Conservation (phyloP, 345 rosid species). For the Lepidium sativum region DNA sequence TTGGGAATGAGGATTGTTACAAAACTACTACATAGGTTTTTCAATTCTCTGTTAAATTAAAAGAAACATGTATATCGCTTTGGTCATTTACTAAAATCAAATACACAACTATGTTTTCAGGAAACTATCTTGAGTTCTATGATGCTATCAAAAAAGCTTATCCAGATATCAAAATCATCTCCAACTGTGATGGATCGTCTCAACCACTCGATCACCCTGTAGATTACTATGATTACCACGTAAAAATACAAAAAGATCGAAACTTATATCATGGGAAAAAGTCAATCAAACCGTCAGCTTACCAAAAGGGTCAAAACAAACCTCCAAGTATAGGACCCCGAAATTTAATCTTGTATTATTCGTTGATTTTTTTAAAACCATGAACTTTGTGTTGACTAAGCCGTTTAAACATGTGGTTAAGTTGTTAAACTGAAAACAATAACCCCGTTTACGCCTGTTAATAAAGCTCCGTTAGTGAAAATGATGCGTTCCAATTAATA, state of each 20-base stretch:
- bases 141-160: conserved; percentile 56
- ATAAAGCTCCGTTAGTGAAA: too few species aligned
- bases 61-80: neutral
- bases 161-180: conserved; percentile 74
- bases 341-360: too few species aligned
- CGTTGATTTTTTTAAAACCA: too few species aligned
- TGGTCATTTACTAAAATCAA: neutral
- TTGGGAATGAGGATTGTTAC: conserved; percentile 82
- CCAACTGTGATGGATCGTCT: conserved; percentile 88
- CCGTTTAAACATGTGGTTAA: too few species aligned
- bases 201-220: conserved; percentile 64
- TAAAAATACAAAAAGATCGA: conserved; percentile 17
- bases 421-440: too few species aligned
- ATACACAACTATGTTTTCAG: conserved; percentile 31
- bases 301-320: too few species aligned
- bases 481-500: too few species aligned
- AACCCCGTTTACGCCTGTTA: too few species aligned
- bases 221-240: conserved; percentile 80
- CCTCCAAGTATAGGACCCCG: too few species aligned
- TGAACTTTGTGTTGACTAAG: too few species aligned
- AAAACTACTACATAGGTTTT: conserved; percentile 62
- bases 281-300: too few species aligned
- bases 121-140: conserved; percentile 82
- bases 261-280: too few species aligned
- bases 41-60: neutral